Percentiles rank a stretch among this genome's conserved stretches.
Conservation (phyloP, 345 rosid genomes). For the Reutealis trisperma region DNA sequence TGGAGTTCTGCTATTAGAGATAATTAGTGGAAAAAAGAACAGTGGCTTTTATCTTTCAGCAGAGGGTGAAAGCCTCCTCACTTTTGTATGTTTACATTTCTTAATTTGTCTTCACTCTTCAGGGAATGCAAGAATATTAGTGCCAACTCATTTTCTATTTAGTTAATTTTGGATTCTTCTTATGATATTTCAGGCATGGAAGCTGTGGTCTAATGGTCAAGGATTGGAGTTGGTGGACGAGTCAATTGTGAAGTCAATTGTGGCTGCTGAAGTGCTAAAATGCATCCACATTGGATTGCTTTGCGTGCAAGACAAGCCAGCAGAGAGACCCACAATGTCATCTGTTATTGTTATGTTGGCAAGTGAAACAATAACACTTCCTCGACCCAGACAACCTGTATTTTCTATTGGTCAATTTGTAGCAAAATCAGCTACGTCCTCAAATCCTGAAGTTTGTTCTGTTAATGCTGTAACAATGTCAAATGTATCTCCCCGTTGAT, state of each 20-base stretch:
- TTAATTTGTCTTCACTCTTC: not conserved
- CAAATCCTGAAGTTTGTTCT: not conserved
- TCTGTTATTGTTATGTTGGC: not conserved
- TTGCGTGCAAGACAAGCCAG: slow-evolving; percentile 4
- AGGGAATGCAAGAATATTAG: too few species aligned
- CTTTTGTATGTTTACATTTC: not conserved
- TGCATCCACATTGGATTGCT: slow-evolving; percentile 5
- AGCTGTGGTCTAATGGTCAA: slow-evolving; percentile 12
- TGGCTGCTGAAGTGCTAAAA: slow-evolving; percentile 1
- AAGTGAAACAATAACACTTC: slow-evolving; percentile 8
- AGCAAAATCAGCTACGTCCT: slow-evolving; percentile 1
- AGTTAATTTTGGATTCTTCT: not conserved
- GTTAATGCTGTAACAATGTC: slow-evolving; percentile 2
- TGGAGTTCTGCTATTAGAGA: slow-evolving; percentile 45
- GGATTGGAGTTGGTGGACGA: slow-evolving; percentile 14
- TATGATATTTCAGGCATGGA: slow-evolving; percentile 15
- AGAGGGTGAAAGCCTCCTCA: slow-evolving; percentile 18
- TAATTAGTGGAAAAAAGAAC: slow-evolving; percentile 41
- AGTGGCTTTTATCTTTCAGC: slow-evolving; percentile 28
- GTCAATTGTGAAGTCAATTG: not conserved
- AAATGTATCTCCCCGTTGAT: slow-evolving; percentile 1
- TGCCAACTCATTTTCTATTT: not conserved
- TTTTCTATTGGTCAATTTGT: slow-evolving; percentile 1
- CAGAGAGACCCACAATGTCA: not conserved
- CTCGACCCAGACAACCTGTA: not conserved